phyloP scores from a whole-genome alignment of 1,139 yeast species.

The Debaryomycetaceae sp. region DNA sequence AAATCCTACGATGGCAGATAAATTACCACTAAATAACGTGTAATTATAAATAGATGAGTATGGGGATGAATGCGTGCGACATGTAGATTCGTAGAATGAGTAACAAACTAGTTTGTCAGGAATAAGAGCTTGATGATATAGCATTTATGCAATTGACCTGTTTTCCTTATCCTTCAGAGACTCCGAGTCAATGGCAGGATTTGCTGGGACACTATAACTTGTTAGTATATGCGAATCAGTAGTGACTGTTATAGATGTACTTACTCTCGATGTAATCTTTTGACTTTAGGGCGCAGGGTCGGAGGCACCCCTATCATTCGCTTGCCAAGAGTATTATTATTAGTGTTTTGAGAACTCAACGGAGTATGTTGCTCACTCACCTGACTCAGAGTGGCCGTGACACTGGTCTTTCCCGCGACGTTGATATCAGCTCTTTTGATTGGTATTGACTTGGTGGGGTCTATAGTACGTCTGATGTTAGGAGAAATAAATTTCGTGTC shows the following conservation, averaged over 20 bases:
- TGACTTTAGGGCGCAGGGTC: conserved; percentile 17
- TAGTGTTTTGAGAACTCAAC: neutral
- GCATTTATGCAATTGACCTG: neutral
- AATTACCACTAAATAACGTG: too few relatives aligned
- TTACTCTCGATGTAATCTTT: conserved; percentile 13
- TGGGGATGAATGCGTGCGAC: too few relatives aligned
- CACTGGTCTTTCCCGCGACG: conserved; percentile 2
- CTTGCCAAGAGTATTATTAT: conserved; percentile 14
- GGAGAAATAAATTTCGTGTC: conserved; percentile 52
- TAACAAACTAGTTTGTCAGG: too few relatives aligned
- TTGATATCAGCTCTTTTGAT: conserved; percentile 38
- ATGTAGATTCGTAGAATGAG: too few relatives aligned
- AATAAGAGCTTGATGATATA: neutral
- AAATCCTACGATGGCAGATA: too few relatives aligned
- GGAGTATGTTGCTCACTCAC: neutral
- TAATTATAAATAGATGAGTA: too few relatives aligned
- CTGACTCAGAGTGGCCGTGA: neutral
- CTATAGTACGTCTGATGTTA: conserved; percentile 50
- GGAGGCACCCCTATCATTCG: conserved; percentile 36
- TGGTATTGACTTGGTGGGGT: conserved; percentile 59
- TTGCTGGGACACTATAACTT: neutral
- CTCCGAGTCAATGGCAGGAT: neutral
- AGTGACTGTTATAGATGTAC: conserved; percentile 1
- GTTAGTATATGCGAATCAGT: conserved; percentile 1
- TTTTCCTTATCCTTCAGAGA: conserved; percentile 7